A percentile compares a stretch with the other conserved stretches of the same genome.
These are phyloP conservation scores for Narthecium ossifragum DNA, from an alignment of 106 monocot species.

Conservation along the genomic window DNA sequence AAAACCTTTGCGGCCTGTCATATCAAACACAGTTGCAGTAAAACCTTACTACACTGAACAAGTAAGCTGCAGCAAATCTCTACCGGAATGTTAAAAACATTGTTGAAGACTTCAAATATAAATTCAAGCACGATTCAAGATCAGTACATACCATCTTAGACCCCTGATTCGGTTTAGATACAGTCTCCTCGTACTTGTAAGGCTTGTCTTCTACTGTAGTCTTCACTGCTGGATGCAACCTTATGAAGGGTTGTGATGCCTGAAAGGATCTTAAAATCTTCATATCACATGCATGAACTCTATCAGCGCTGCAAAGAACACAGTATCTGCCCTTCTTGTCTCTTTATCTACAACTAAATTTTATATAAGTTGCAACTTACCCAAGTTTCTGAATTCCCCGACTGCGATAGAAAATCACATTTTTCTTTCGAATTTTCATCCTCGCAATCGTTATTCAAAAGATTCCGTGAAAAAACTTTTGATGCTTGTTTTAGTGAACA, in stretches of 20 bases:
- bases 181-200: not conserved
- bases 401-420: slow-evolving; percentile 1
- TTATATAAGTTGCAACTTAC: no score
- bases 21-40: no score
- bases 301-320: no score
- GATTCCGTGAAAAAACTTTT: slow-evolving; percentile 5
- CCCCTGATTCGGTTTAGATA: slow-evolving; percentile 4
- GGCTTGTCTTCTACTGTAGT: not conserved
- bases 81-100: no score
- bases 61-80: not conserved
- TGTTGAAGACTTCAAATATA: no score
- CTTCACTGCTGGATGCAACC: not conserved
- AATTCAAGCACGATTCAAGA: no score
- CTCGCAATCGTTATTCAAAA: slow-evolving; percentile 5
- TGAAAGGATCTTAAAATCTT: slow-evolving; percentile 1
- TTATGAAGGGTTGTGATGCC: slow-evolving; percentile 17
- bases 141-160: slow-evolving; percentile 1
- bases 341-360: no score
- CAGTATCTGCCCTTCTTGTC: no score
- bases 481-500: slow-evolving; percentile 23
- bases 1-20: slow-evolving; percentile 12
- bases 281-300: no score
- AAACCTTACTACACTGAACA: not conserved
- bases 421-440: slow-evolving; percentile 7
- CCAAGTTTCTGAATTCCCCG: not conserved